Conservation (phyloP, 345 rosid species). For the Citrus medica region DNA sequence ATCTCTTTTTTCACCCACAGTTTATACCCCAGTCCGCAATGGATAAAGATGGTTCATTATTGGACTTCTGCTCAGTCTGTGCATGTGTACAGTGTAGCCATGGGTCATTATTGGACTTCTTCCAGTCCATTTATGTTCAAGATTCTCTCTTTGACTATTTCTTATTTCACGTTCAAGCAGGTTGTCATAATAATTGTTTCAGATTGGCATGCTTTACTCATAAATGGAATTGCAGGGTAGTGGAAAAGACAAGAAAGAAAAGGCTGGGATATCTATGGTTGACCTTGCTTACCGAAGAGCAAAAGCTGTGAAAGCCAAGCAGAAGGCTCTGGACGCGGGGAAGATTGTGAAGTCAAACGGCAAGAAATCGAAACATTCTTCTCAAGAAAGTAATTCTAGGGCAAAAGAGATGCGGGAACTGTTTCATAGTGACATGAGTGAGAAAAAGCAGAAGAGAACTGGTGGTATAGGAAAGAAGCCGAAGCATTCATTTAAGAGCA, state of each 20-base stretch:
- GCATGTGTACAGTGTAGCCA: not conserved
- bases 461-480: constrained; percentile 44
- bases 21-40: not conserved
- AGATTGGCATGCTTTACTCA: not conserved
- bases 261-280: constrained; percentile 62
- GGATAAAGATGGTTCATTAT: not conserved
- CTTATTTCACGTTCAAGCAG: not conserved
- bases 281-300: constrained; percentile 84
- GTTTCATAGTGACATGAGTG: constrained; percentile 83
- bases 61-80: not conserved
- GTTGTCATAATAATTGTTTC: not conserved
- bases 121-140: too few relatives aligned
- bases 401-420: constrained; percentile 75
- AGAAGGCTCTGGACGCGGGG: constrained; percentile 68
- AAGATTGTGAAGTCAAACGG: constrained; percentile 45
- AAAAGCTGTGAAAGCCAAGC: constrained; percentile 77
- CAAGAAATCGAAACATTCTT: constrained; percentile 43
- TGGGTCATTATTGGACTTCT: too few relatives aligned
- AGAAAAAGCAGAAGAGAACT: constrained; percentile 53
- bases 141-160: too few relatives aligned
- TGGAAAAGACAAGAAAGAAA: constrained; percentile 55
- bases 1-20: not conserved
- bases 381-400: constrained; percentile 54
- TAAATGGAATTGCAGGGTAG: constrained; percentile 29
- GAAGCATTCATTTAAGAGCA: constrained; percentile 85